Conservation (phyloP, 2,329 filamentous ascomycete species). For the Penicillium italicum region DNA sequence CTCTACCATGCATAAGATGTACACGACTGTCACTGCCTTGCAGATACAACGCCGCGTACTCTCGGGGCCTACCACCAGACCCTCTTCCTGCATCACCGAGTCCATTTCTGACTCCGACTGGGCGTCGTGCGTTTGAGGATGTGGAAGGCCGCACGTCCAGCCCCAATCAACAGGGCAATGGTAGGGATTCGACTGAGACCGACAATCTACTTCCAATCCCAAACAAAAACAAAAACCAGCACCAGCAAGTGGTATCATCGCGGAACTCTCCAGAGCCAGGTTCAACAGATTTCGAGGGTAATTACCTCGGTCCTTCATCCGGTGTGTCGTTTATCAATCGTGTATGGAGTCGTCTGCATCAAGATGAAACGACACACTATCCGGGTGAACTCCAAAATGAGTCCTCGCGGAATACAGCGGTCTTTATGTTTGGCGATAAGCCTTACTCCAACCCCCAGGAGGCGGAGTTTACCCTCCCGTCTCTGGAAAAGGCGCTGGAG, state of each 20-base stretch:
- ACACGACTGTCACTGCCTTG: conserved; percentile 32
- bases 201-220: neutral
- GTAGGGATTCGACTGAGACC: neutral
- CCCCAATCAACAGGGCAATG: conserved; percentile 2
- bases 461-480: conserved; percentile 38
- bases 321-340: conserved; percentile 58
- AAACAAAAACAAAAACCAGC: neutral
- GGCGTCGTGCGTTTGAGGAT: neutral
- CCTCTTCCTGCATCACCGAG: conserved; percentile 21
- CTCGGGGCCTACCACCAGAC: conserved; percentile 35
- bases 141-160: neutral
- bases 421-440: conserved; percentile 52
- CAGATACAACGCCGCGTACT: conserved; percentile 38
- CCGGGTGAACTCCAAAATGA: conserved; percentile 31
- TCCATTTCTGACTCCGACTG: neutral
- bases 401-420: conserved; percentile 41
- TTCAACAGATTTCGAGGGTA: conserved; percentile 51
- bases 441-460: conserved; percentile 43
- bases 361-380: conserved; percentile 46
- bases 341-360: conserved; percentile 62
- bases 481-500: conserved; percentile 40
- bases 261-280: conserved; percentile 46
- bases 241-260: conserved; percentile 18
- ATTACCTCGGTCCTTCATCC: conserved; percentile 55
- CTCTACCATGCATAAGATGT: conserved; percentile 36